These are phyloP conservation scores for Ophiocordyceps camponoti-saundersi DNA, from an alignment of 2,329 filamentous ascomycete genomes.

Conservation along the genomic window DNA sequence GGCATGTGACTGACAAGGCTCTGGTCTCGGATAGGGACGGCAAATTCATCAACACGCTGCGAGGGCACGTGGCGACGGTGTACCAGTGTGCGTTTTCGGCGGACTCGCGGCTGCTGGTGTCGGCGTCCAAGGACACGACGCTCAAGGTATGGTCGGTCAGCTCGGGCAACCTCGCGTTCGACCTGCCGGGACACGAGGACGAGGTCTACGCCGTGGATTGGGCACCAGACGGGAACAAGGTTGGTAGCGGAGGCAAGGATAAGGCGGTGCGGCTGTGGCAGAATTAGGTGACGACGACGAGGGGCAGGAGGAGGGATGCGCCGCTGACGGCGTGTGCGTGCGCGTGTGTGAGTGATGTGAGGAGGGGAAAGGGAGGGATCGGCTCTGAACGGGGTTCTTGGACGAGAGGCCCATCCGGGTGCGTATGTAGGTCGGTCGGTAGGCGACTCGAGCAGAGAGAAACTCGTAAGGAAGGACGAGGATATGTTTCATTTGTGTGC, in stretches of 20 bases:
- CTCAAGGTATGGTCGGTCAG: slow-evolving; percentile 89
- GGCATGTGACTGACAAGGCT: slow-evolving; percentile 4
- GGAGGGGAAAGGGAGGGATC: not conserved
- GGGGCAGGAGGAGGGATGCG: not conserved
- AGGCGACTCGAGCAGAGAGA: not conserved
- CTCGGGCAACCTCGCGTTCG: slow-evolving; percentile 61
- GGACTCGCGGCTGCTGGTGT: slow-evolving; percentile 78
- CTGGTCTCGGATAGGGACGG: slow-evolving; percentile 29
- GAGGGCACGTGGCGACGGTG: slow-evolving; percentile 77
- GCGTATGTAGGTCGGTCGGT: no score
- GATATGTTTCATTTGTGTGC: not conserved
- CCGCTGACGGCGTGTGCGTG: not conserved
- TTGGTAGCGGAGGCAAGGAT: slow-evolving; percentile 86
- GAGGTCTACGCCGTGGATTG: slow-evolving; percentile 92
- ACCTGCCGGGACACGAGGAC: slow-evolving; percentile 80
- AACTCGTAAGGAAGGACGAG: no score
- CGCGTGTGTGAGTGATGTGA: not conserved
- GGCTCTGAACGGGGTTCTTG: not conserved
- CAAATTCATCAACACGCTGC: slow-evolving; percentile 71
- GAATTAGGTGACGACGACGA: slow-evolving; percentile 22
- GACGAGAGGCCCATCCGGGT: no score
- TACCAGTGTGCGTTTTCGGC: slow-evolving; percentile 89
- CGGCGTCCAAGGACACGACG: slow-evolving; percentile 80
- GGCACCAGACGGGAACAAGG: slow-evolving; percentile 77
- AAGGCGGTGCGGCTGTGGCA: slow-evolving; percentile 57